Percentiles rank a stretch among this genome's conserved stretches.
phyloP scores from a whole-genome alignment of 1,139 yeast genomes.

The Yarrowia galli region DNA sequence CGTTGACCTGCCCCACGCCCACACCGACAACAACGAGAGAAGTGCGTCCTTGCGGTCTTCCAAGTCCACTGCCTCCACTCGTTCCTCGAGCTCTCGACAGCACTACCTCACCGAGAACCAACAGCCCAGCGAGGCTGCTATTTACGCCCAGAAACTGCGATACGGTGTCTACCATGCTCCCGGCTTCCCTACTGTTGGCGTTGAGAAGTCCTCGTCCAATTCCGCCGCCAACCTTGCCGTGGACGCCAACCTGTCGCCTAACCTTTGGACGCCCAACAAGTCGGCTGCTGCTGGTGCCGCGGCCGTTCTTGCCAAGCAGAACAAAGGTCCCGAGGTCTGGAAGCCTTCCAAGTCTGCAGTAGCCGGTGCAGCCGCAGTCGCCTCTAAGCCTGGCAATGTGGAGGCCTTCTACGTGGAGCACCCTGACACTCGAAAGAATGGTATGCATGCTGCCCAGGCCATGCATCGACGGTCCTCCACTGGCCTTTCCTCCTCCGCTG shows the following conservation, averaged over 20 bases:
- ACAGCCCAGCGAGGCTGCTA: constrained; percentile 53
- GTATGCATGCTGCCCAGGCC: constrained; percentile 22
- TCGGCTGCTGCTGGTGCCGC: constrained; percentile 51
- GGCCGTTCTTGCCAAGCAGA: constrained; percentile 50
- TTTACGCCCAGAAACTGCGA: constrained; percentile 76
- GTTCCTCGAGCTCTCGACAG: constrained; percentile 36
- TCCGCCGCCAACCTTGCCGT: constrained; percentile 53
- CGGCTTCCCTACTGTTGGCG: constrained; percentile 72
- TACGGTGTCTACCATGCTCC: constrained; percentile 80
- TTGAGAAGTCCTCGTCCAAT: constrained; percentile 52
- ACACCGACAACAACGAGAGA: constrained; percentile 23
- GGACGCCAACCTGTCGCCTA: constrained; percentile 49
- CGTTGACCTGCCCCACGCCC: constrained; percentile 37
- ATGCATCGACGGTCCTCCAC: constrained; percentile 26
- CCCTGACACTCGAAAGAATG: constrained; percentile 34
- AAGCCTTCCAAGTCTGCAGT: constrained; percentile 47
- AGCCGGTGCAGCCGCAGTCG: constrained; percentile 60
- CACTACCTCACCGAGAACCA: constrained; percentile 32
- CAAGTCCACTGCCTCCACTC: constrained; percentile 37
- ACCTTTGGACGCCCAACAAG: constrained; percentile 51
- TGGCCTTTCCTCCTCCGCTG: constrained; percentile 23
- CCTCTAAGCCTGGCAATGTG: constrained; percentile 51
- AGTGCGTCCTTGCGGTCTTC: constrained; percentile 33
- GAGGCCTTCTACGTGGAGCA: constrained; percentile 41
- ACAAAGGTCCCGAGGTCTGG: constrained; percentile 49